phyloP scores from a whole-genome alignment of 2,329 filamentous ascomycete species.

The Diaporthe sp. region DNA sequence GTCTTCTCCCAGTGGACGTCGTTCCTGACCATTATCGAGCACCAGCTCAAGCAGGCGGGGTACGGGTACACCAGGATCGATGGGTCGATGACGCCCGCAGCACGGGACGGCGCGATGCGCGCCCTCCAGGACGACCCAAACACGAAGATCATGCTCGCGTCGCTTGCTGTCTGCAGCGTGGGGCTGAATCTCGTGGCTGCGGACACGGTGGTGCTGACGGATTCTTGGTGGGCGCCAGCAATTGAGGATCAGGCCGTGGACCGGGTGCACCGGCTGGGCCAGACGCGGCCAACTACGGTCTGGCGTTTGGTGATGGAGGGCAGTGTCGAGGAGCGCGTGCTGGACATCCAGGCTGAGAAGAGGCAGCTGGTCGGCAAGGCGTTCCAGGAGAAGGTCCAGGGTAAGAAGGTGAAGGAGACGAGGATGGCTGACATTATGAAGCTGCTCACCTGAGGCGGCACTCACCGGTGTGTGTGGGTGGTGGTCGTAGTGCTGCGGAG shows the following conservation, averaged over 20 bases:
- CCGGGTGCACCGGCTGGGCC: conserved; percentile 87
- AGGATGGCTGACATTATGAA: conserved; percentile 69
- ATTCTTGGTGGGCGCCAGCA: conserved; percentile 92
- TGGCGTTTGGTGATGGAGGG: conserved; percentile 86
- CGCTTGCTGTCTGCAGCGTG: conserved; percentile 85
- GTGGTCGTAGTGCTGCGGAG: not conserved
- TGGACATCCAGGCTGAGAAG: conserved; percentile 85
- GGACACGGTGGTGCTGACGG: conserved; percentile 86
- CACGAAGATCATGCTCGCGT: conserved; percentile 84
- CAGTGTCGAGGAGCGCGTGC: conserved; percentile 84
- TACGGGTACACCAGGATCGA: conserved; percentile 82
- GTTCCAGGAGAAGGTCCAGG: conserved; percentile 79
- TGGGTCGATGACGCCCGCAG: conserved; percentile 79
- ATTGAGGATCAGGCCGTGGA: conserved; percentile 95
- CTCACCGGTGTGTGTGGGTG: not conserved
- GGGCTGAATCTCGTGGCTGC: conserved; percentile 89
- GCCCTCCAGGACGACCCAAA: conserved; percentile 76
- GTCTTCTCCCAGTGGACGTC: conserved; percentile 85
- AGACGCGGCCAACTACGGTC: conserved; percentile 83
- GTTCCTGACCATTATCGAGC: conserved; percentile 80
- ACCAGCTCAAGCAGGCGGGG: conserved; percentile 71
- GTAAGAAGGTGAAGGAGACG: conserved; percentile 69
- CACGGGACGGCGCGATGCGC: conserved; percentile 80
- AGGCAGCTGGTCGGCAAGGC: conserved; percentile 82
- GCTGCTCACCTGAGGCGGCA: conserved; percentile 52